phyloP scores from a whole-genome alignment of 73 alveolate species.

The Paramecium biaurelia region DNA sequence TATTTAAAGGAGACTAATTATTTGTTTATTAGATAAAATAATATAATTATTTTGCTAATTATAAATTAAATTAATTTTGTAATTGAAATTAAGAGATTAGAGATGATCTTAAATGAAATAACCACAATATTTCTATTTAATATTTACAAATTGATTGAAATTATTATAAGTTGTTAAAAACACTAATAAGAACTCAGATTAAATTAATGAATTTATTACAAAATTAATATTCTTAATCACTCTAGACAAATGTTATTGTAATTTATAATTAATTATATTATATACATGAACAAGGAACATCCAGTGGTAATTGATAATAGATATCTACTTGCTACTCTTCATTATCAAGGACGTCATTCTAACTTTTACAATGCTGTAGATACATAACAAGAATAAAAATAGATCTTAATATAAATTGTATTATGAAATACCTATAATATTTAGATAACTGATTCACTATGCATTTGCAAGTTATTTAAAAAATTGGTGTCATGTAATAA shows the following conservation, averaged over 20 bases:
- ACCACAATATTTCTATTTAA: no score
- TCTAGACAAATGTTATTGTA: background rate
- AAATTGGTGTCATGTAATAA: background rate
- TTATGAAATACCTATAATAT: background rate
- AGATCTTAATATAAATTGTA: background rate
- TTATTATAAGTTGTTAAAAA: no score
- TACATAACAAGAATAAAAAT: background rate
- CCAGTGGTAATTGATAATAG: background rate
- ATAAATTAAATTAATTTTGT: no score
- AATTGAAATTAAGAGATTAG: background rate
- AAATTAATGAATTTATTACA: no score
- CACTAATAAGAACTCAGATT: no score
- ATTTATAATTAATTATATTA: background rate
- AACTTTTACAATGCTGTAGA: slow-evolving; percentile 5
- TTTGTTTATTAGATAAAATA: no score
- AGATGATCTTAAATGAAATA: background rate
- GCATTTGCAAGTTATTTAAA: background rate
- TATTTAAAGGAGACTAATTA: no score
- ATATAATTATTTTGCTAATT: no score
- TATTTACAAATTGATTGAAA: background rate
- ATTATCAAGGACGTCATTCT: background rate
- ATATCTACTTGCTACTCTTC: background rate
- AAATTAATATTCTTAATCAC: background rate
- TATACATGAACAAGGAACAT: background rate
- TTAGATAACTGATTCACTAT: background rate